Evolutionary conservation across 1,139 yeast genomes (phyloP), one percentile per base, ranked within the genome.

Genomic region (Pichia sp.): DNA sequence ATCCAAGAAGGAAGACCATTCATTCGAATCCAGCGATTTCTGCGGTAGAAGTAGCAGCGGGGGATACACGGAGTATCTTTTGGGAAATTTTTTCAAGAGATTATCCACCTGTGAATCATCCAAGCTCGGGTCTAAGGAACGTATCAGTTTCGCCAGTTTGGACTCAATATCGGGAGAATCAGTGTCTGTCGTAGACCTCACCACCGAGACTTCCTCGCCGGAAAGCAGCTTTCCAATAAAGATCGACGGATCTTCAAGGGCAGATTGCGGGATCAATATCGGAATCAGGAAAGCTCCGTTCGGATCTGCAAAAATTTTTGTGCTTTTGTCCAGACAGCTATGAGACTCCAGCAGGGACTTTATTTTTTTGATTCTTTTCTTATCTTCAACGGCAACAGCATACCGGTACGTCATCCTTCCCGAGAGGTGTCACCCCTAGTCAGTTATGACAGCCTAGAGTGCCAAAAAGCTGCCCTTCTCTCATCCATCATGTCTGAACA

Each of bases 1-100:
- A 1, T 12, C 2, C 24, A 72, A 58, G n/a, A 58, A 55, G 0
- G 41, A 6, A 2, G 48, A 49, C 85, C 85, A 79, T 16, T 50
- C 51, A 0, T 54, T 58, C 31, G 68, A 55, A 27, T 74, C 77
- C 60, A 76, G 78, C 0, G 81, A 75, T 40, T 73, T 69, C 42
- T 59, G 44, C 38, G 64, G 65, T 54, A 88, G 76, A 20, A 88
- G 71, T 1, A 87, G 69, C 77, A 88, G 68, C 0, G 95, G 93
- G 0, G 84, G 82, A 63, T 88, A 88, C 0, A 85, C 62, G 0
- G 85, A 75, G 78, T 83, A 86, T 63, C 80, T 77, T 53, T 72
- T 74, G 2, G 87, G 87, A 17, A 78, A 46, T 9, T 29, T 14
- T 8, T 12, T 14, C 6, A 34, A 8, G 4, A 46, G 40, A 4